Base-by-base conservation (phyloP, 371 early-diverging fungal species). In the Rhizomucor pusillus region DNA sequence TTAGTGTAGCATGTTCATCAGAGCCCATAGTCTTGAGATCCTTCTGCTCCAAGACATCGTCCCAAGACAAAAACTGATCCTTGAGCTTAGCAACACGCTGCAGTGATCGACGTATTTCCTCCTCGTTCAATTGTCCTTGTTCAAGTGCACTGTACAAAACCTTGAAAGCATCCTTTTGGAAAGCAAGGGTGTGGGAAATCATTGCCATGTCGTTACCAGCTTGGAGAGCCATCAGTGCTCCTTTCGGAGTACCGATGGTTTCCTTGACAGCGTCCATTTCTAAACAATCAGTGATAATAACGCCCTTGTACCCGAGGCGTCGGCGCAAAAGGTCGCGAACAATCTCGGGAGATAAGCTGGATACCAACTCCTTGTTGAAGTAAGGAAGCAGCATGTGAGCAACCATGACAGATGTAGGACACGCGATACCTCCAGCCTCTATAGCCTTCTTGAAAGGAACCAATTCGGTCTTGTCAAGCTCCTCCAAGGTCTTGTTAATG, bases 261-360 rank as follows among this genome's bases (percentile, higher is more conserved):
- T 69, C 69, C 47, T 72, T 71, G 34, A 80, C 58, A 25, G 81
- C 78, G 18, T 77, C 76, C 78, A 80, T 78, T 47, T 78, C 79
- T 29, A 75, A 51, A 36, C 79, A 77, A 52, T 80, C 81, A 1
- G 81, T 75, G 16, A 76, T 64, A 18, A 73, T 59, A 0, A 80
- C 35, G n/a, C 81, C 81, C 9, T 67, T n/a, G 50, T 76, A 80
- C 2, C 64, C 61, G 12, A 78, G 39, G 1, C 56, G 29, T 16
- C 57, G 23, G 35, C 77, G 65, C 35, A 80, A 43, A 22, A 80
- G 24, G 47, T 64, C 69, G 9, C 53, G 57, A 5, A 62, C 73
- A 18, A 80, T 57, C 44, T 69, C 69, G 20, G 59, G 54, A 0
- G 78, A 53, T 18, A 80, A 51, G 52, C 71, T 66, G 0, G 81